phyloP scores from a whole-genome alignment of 2,329 filamentous ascomycete species.

The Cladophialophora carrionii region DNA sequence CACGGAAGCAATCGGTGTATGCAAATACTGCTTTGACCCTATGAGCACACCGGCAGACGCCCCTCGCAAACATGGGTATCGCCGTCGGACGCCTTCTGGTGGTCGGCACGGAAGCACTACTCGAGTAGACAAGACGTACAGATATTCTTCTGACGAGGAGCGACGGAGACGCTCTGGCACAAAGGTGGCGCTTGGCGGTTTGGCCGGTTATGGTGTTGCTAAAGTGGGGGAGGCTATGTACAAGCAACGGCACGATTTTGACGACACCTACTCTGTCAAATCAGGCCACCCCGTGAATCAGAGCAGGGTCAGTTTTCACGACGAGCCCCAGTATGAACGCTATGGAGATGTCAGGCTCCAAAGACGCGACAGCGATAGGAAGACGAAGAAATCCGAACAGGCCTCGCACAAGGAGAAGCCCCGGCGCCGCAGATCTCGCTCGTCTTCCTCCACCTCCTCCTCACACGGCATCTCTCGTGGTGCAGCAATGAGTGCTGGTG shows the following conservation, averaged over 20 bases:
- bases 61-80: constrained; percentile 63
- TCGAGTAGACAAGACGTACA: constrained; percentile 63
- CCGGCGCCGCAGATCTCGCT: constrained; percentile 28
- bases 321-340: constrained; percentile 48
- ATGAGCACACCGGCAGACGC: constrained; percentile 60
- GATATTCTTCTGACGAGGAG: constrained; percentile 58
- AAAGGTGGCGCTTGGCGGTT: constrained; percentile 57
- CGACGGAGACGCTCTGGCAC: constrained; percentile 53
- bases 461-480: constrained; percentile 18
- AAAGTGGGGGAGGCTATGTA: constrained; percentile 59
- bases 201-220: constrained; percentile 59
- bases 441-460: constrained; percentile 28
- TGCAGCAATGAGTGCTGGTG: constrained; percentile 45
- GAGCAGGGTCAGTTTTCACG: constrained; percentile 40
- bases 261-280: constrained; percentile 64
- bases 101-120: constrained; percentile 46
- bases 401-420: constrained; percentile 5
- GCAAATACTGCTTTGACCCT: constrained; percentile 67
- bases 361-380: constrained; percentile 40
- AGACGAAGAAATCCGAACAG: constrained; percentile 17
- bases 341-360: constrained; percentile 44
- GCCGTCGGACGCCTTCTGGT: constrained; percentile 35
- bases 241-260: constrained; percentile 57
- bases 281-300: constrained; percentile 52
- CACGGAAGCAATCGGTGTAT: constrained; percentile 68